Conservation (phyloP, 129 eudicot species). For the Arctium lappa region DNA sequence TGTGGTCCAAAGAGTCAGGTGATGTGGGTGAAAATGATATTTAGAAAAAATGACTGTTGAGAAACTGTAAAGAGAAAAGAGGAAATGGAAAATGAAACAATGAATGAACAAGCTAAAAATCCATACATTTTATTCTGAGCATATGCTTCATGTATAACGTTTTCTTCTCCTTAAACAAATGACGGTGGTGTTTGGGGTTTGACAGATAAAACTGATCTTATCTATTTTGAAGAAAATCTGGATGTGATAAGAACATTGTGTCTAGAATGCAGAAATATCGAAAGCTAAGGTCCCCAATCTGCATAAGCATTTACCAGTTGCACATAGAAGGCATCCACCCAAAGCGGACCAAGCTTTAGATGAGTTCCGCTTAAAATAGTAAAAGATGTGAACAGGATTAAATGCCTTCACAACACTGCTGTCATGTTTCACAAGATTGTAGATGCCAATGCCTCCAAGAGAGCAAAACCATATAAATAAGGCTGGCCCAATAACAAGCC, state of each 20-base stretch:
- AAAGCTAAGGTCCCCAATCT: background rate
- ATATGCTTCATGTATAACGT: background rate
- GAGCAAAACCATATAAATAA: slow-evolving; percentile 89
- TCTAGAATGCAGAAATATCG: background rate
- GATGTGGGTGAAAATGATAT: background rate
- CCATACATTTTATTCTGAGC: background rate
- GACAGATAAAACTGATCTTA: background rate
- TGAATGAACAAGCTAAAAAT: background rate
- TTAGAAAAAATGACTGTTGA: background rate
- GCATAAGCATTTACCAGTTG: slow-evolving; percentile 61
- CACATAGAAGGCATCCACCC: slow-evolving; percentile 96
- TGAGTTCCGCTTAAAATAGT: slow-evolving; percentile 74
- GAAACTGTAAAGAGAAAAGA: background rate
- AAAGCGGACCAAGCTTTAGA: slow-evolving; percentile 90
- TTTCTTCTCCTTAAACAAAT: background rate
- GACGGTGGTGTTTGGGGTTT: background rate
- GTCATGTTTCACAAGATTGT: slow-evolving; percentile 82
- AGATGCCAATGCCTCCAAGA: slow-evolving; percentile 87
- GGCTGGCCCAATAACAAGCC: slow-evolving; percentile 92
- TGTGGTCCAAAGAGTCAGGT: background rate
- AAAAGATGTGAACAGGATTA: slow-evolving; percentile 82
- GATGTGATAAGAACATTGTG: background rate
- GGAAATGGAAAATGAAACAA: background rate
- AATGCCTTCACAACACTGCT: slow-evolving; percentile 77
- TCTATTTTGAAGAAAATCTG: background rate